These are phyloP conservation scores for Umbelopsis isabellina DNA, from an alignment of 192 early-diverging fungal species.

Conservation along the genomic window DNA sequence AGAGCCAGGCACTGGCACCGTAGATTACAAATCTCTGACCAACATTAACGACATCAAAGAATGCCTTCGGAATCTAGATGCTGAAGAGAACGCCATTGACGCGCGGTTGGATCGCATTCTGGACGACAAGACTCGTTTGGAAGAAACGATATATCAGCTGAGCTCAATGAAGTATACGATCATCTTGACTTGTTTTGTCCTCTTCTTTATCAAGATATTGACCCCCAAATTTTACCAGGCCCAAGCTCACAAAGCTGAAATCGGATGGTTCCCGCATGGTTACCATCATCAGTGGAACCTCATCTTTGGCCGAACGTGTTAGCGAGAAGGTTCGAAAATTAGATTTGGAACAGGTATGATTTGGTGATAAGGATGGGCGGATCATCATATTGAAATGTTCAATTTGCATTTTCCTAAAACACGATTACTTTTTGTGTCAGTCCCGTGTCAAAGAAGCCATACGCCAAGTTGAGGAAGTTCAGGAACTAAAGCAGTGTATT, in stretches of 20 bases:
- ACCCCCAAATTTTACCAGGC: slow-evolving; percentile 36
- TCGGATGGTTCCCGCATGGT: slow-evolving; percentile 50
- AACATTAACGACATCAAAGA: slow-evolving; percentile 65
- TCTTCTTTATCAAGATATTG: background rate
- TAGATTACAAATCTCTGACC: slow-evolving; percentile 54
- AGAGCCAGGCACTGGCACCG: slow-evolving; percentile 19
- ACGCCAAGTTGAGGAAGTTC: slow-evolving; percentile 71
- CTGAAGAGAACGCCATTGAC: slow-evolving; percentile 69
- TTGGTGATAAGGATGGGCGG: background rate
- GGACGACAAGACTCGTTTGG: slow-evolving; percentile 46
- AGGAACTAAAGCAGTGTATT: slow-evolving; percentile 74
- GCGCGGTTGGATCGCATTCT: slow-evolving; percentile 60
- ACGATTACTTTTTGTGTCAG: slow-evolving; percentile 24
- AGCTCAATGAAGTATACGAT: slow-evolving; percentile 21
- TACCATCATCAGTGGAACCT: slow-evolving; percentile 64
- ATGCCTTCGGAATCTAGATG: slow-evolving; percentile 58
- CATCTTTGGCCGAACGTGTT: slow-evolving; percentile 78
- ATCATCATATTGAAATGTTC: background rate
- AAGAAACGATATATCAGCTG: slow-evolving; percentile 36
- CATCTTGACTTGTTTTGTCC: slow-evolving; percentile 41
- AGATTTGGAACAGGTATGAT: slow-evolving; percentile 67
- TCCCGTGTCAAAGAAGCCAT: slow-evolving; percentile 73
- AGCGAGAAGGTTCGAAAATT: slow-evolving; percentile 84
- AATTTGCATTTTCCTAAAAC: no score
- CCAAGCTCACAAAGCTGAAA: slow-evolving; percentile 54